phyloP scores from a whole-genome alignment of 257 asterid genomes.

The Nicotiana noctiflora region DNA sequence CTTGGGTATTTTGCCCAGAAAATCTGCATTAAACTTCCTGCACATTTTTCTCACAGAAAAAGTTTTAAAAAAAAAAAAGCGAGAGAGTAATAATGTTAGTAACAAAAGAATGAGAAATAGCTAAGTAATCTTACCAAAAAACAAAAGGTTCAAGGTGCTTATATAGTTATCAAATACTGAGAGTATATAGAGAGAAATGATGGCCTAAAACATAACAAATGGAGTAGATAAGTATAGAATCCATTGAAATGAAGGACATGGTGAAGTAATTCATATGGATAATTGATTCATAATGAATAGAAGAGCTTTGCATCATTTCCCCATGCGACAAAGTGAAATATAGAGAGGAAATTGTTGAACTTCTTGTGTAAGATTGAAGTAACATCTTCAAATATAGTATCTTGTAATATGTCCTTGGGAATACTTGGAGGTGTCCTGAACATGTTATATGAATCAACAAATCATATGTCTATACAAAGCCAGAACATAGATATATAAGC shows the following conservation, averaged over 20 bases:
- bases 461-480: background rate
- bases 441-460: background rate
- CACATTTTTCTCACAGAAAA: slow-evolving; percentile 12
- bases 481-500: no score
- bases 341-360: slow-evolving; percentile 23
- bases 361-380: slow-evolving; percentile 28
- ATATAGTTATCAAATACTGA: slow-evolving; percentile 43
- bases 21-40: slow-evolving; percentile 29
- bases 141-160: slow-evolving; percentile 49
- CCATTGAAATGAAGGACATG: background rate
- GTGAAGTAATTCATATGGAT: no score
- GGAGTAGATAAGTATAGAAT: background rate
- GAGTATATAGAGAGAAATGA: slow-evolving; percentile 37
- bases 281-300: slow-evolving; percentile 16
- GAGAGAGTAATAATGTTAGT: no score
- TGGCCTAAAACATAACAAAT: slow-evolving; percentile 23
- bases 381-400: slow-evolving; percentile 26
- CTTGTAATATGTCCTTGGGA: slow-evolving; percentile 23
- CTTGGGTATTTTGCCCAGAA: background rate
- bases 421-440: slow-evolving; percentile 49
- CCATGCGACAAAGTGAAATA: slow-evolving; percentile 30
- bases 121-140: slow-evolving; percentile 31
- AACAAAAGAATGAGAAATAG: background rate
- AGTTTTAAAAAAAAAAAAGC: background rate
- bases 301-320: slow-evolving; percentile 44